Evolutionary conservation across 2,329 filamentous ascomycete genomes (phyloP).

Genomic region (Saccharata proteae): DNA sequence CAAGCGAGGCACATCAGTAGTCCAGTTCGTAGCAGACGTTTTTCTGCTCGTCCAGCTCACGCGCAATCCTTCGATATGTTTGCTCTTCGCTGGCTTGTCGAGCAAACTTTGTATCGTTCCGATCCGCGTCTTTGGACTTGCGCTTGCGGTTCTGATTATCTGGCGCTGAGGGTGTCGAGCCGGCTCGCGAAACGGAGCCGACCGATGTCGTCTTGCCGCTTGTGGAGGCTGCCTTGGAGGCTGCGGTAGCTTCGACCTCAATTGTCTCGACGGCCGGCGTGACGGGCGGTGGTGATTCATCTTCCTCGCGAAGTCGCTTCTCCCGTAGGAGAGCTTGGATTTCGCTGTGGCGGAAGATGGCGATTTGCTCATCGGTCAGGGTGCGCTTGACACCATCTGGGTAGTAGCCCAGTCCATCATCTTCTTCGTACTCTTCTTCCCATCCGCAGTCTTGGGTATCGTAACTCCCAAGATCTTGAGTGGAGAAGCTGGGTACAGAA

Average conservation of each 20-base stretch:
- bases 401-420: constrained; percentile 71
- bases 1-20: constrained; percentile 25
- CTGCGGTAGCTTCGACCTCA: no score
- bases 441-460: constrained; percentile 4
- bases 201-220: no score
- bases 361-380: constrained; percentile 80
- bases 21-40: constrained; percentile 32
- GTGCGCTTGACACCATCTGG: constrained; percentile 77
- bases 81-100: not conserved
- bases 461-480: not conserved
- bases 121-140: not conserved
- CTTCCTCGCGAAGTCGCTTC: constrained; percentile 6
- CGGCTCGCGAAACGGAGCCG: not conserved
- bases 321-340: constrained; percentile 57
- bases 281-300: constrained; percentile 14
- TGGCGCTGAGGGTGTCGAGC: no score
- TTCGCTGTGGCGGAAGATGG: constrained; percentile 83
- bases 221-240: no score
- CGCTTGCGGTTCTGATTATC: not conserved
- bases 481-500: constrained; percentile 13
- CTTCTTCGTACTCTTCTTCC: constrained; percentile 30
- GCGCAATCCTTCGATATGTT: constrained; percentile 11
- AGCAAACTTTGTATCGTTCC: no score
- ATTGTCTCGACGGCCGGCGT: no score
- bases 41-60: constrained; percentile 17